These are phyloP conservation scores for Yarrowia osloensis DNA, from an alignment of 805 yeast species.

Conservation along the genomic window DNA sequence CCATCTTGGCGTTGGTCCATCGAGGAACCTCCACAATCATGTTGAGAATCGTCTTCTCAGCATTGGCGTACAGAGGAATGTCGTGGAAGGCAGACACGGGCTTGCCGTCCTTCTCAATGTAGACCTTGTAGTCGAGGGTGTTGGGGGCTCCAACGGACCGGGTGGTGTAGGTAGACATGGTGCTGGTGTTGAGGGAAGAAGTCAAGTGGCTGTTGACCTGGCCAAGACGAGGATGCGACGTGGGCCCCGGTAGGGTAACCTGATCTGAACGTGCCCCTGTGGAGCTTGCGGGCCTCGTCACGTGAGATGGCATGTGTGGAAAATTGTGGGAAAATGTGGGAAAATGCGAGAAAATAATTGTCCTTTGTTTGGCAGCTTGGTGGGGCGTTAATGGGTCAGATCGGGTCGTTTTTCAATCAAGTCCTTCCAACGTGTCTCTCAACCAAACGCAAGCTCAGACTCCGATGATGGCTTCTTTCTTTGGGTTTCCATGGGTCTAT, in stretches of 20 bases:
- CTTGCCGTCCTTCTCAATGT: conserved; percentile 88
- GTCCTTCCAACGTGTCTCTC: too few species aligned
- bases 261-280: not conserved
- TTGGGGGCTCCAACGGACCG: conserved; percentile 95
- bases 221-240: not conserved
- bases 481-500: conserved; percentile 29
- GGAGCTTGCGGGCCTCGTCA: not conserved
- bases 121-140: conserved; percentile 91
- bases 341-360: too few species aligned
- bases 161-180: conserved; percentile 56
- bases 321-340: not conserved
- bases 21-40: conserved; percentile 97
- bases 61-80: conserved; percentile 89
- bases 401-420: too few species aligned
- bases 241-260: conserved; percentile 7
- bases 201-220: not conserved
- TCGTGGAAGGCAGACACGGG: conserved; percentile 96
- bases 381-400: too few species aligned
- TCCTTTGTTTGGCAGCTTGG: too few species aligned
- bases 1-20: conserved; percentile 97
- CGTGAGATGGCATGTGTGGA: not conserved
- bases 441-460: not conserved
- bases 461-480: too few species aligned
- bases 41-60: conserved; percentile 82
- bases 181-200: conserved; percentile 8